Base-by-base conservation (phyloP, 140 eudicot genomes). In the Anethum foeniculum region DNA sequence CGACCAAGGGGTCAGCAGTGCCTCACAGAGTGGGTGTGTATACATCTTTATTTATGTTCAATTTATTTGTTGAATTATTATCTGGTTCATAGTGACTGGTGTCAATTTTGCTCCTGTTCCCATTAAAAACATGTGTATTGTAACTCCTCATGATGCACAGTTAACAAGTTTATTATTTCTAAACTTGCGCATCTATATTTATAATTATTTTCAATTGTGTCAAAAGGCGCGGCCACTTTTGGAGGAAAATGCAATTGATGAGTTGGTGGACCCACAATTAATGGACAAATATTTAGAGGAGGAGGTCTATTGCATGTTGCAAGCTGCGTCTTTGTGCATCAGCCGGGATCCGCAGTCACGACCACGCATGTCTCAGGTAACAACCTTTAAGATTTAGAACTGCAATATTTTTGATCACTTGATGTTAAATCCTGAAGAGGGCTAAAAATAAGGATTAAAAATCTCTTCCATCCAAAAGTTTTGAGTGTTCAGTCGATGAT, bases 1-100 rank as follows among this genome's bases (percentile, higher is more conserved):
- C 86, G 97, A 79, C 97, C 98, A 12, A 93, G 87, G 83, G 98
- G 98, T 85, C 97, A 93, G 84, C 98, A 93, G 83, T 93, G 96
- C 82, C 97, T 93, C 62, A 88, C 98, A 23, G 98, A 93, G 81
- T 93, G 98, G 98, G 98, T 89, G 56, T 14, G 62, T 75, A 7
- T 25, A 39, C 67, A 80, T 84, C 36, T 54, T 39, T 15, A n/a
- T n/a, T 62, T 12, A 11, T 25, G 30, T 14, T 25, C 27, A 25
- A 0, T 25, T 14, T 75, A 25, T 25, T 8, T 83, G 79, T 49
- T 46, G 19, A 19, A 25, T 36, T 60, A 3, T 60, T 39, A 6
- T 5, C 21, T 46, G 36, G 36, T 12, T 41, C 4, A 13, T n/a
- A 12, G 38, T 25, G 58, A 32, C 30, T 9, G 58, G 32, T 44